Conservation (phyloP, 495 filamentous ascomycete genomes). For the Aspergillus cavernicola region DNA sequence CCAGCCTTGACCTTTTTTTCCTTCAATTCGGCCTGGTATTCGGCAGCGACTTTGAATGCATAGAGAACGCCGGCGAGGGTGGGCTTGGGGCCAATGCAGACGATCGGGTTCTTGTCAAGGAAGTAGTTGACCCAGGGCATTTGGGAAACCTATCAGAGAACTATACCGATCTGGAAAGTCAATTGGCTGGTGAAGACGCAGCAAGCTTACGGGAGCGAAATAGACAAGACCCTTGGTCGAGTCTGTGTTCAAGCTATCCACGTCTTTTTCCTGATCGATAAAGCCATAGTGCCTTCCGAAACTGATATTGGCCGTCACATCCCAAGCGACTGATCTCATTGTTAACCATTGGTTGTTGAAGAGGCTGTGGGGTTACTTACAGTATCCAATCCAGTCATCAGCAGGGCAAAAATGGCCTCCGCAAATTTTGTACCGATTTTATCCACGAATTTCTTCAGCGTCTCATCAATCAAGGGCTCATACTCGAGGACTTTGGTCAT, state of each 20-base stretch:
- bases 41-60: slow-evolving; percentile 19
- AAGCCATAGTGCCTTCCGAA: slow-evolving; percentile 22
- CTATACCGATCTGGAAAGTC: background rate
- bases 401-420: slow-evolving; percentile 8
- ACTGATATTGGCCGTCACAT: slow-evolving; percentile 32
- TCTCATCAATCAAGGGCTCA: slow-evolving; percentile 24
- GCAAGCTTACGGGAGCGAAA: slow-evolving; percentile 26
- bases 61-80: slow-evolving; percentile 23
- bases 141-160: slow-evolving; percentile 2
- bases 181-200: too few relatives aligned
- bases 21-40: slow-evolving; percentile 17
- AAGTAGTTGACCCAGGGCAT: slow-evolving; percentile 55
- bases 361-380: background rate
- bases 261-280: slow-evolving; percentile 13
- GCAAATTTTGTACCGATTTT: slow-evolving; percentile 23
- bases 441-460: slow-evolving; percentile 24
- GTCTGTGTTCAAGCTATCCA: slow-evolving; percentile 21
- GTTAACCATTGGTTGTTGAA: background rate
- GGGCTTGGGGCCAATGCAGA: slow-evolving; percentile 20
- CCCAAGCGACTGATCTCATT: slow-evolving; percentile 31
- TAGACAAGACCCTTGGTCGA: slow-evolving; percentile 29
- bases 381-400: slow-evolving; percentile 14
- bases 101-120: slow-evolving; percentile 55
- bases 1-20: slow-evolving; percentile 21
- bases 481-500: slow-evolving; percentile 29